Evolutionary conservation across 1,284 basidiomycete species (phyloP), one percentile per base, ranked within the genome.

Genomic region (Phlebopus sp.): DNA sequence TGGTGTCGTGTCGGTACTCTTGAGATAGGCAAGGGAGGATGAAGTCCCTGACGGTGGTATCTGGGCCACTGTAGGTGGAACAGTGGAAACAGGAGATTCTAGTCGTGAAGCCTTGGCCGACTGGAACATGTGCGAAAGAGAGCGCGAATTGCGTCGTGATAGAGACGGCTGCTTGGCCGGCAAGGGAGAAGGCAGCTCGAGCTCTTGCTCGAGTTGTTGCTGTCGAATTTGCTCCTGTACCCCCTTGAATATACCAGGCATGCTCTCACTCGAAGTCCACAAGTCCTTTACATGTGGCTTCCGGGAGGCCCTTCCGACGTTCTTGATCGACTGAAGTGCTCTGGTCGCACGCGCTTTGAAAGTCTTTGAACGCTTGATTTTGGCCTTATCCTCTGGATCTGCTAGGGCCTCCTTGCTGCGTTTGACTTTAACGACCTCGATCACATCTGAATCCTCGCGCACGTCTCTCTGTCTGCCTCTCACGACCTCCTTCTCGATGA

Each of bases 341-440:
- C 76, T 76, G 31, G 74, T 75, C 2, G 85, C 84, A 37, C 81
- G 76, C 17, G 73, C 71, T 54, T 69, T 78, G 59, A 85, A 72
- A 2, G 81, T 79, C 58, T 69, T 77, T 35, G 77, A 68, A 45
- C 72, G 72, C 60, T 75, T 79, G 29, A 67, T 53, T 18, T 63
- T 59, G 35, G 59, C 50, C 9, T 64, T 60, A 39, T 64, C 60
- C 49, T 65, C 62, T 21, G 34, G 44, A 17, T 63, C 64, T 8
- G 42, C 56, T 43, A 38, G 53, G 55, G 32, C 56, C 42, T 70
- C 69, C 47, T 73, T 71, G 40, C 62, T 60, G 48, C 80, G 72
- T 53, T 76, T 73, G 46, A 86, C 76, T 63, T 83, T 84, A 50
- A 86, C 69, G 32, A 87, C 79, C 62, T 88, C 85, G 11, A 86